Evolutionary conservation across 345 rosid species (phyloP), one percentile per base, ranked within the genome.

Genomic region (Rubroshorea leprosula): DNA sequence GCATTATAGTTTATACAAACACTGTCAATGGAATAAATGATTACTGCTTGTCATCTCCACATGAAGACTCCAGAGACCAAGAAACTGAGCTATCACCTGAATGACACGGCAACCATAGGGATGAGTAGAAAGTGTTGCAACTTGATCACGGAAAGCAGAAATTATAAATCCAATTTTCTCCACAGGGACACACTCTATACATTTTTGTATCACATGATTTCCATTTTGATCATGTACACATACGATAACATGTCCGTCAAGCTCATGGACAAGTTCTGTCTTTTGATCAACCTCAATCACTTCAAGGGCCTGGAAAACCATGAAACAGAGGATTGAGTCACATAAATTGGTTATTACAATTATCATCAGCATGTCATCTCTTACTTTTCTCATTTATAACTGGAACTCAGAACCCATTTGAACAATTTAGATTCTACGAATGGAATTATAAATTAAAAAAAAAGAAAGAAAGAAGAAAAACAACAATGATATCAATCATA

Each of bases 21-120:
- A 58, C 20, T 13, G 23, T 18, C 24, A 23, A 58, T 17, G 49
- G 24, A 52, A 54, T n/a, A 44, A 48, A 41, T 54, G 19, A 0
- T 26, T 52, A 1, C 31, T 23, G 7, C 49, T 57, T 59, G 54
- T 43, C 23, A 67, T 31, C 16, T 27, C 60, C 50, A 63, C 18
- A 47, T 29, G 44, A 49, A 1, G 41, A 49, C 17, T 27, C 49
- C 15, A 67, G 59, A 43, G 20, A 18, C 51, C 21, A 38, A 65
- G 47, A 60, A 53, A 23, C 53, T 20, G 48, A 22, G 51, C 6
- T 49, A 43, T 57, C 76, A 90, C 99, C 89, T 94, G 97, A 66
- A 94, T 82, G 48, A 94, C 99, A 67, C 97, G 96, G 57, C 99
- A 94, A 45, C 99, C 99, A 62, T 94, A 94, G 6, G 99, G 97